These are phyloP conservation scores for Nasturtium officinale DNA, from an alignment of 345 rosid genomes.

Conservation along the genomic window DNA sequence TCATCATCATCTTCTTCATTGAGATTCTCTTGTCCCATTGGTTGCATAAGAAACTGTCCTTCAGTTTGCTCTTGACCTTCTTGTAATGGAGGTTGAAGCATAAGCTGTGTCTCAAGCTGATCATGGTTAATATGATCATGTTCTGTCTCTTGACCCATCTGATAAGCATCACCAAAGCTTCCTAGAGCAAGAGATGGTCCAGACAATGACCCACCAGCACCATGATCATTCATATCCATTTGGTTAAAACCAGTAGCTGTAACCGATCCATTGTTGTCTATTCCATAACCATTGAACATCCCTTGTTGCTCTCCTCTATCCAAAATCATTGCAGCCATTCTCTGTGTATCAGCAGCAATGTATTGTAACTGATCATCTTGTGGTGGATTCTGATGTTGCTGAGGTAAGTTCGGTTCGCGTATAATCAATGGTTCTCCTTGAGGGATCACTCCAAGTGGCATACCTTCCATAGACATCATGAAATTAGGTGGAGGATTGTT, in stretches of 20 bases:
- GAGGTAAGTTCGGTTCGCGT: slow-evolving; percentile 43
- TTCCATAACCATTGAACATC: slow-evolving; percentile 50
- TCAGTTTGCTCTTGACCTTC: slow-evolving; percentile 44
- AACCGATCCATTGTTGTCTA: slow-evolving; percentile 39
- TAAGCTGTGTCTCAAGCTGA: slow-evolving; percentile 54
- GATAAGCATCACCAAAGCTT: slow-evolving; percentile 54
- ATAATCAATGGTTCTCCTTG: slow-evolving; percentile 46
- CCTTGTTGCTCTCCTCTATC: slow-evolving; percentile 52
- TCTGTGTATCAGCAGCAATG: slow-evolving; percentile 52
- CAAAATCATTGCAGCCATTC: slow-evolving; percentile 53
- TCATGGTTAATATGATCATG: slow-evolving; percentile 47
- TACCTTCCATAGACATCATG: slow-evolving; percentile 60
- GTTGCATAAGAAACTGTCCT: slow-evolving; percentile 44
- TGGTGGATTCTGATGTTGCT: slow-evolving; percentile 32
- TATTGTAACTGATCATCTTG: slow-evolving; percentile 57
- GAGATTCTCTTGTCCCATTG: slow-evolving; percentile 34
- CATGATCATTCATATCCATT: slow-evolving; percentile 44
- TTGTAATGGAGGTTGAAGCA: slow-evolving; percentile 58
- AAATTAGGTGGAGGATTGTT: slow-evolving; percentile 47
- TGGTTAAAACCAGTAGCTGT: slow-evolving; percentile 50
- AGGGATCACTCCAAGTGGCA: slow-evolving; percentile 44
- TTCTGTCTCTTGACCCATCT: slow-evolving; percentile 49
- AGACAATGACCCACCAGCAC: slow-evolving; percentile 37
- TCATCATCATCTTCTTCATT: slow-evolving; percentile 35
- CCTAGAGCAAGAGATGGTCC: slow-evolving; percentile 63